These are phyloP conservation scores for Phytophthora hybrid DNA, from an alignment of 352 stramenopile genomes.

Conservation along the genomic window DNA sequence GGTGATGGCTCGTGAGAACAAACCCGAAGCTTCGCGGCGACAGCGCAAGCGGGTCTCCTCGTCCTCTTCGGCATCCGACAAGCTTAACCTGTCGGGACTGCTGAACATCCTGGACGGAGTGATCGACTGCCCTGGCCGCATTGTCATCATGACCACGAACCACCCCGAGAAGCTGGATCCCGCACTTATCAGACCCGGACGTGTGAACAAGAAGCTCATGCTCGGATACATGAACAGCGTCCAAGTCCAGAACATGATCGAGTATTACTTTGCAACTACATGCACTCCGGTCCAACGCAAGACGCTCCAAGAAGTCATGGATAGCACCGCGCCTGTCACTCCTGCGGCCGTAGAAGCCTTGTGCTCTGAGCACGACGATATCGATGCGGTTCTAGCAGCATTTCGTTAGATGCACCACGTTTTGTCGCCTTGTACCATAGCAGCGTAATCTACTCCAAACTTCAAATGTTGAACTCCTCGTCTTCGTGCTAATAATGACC, in stretches of 20 bases:
- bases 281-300: constrained; percentile 32
- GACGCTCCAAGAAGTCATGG: constrained; percentile 16
- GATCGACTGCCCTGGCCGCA: constrained; percentile 74
- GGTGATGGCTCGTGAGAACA: constrained; percentile 57
- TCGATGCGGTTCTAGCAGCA: constrained; percentile 27
- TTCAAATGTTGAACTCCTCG: too few relatives aligned
- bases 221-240: constrained; percentile 66
- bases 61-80: constrained; percentile 31
- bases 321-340: constrained; percentile 25
- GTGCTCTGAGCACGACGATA: constrained; percentile 51
- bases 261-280: constrained; percentile 65
- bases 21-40: constrained; percentile 20
- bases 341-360: constrained; percentile 59
- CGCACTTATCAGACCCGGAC: constrained; percentile 89
- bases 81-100: constrained; percentile 86
- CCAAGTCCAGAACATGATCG: constrained; percentile 65
- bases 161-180: constrained; percentile 87
- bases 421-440: neutral
- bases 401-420: neutral
- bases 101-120: constrained; percentile 93
- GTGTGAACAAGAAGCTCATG: constrained; percentile 89
- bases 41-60: constrained; percentile 23
- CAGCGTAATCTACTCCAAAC: neutral
- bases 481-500: too few relatives aligned
- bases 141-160: constrained; percentile 91